Evolutionary conservation across 768 basidiomycete genomes (phyloP).

Genomic region (Macrolepiota albuminosa): DNA sequence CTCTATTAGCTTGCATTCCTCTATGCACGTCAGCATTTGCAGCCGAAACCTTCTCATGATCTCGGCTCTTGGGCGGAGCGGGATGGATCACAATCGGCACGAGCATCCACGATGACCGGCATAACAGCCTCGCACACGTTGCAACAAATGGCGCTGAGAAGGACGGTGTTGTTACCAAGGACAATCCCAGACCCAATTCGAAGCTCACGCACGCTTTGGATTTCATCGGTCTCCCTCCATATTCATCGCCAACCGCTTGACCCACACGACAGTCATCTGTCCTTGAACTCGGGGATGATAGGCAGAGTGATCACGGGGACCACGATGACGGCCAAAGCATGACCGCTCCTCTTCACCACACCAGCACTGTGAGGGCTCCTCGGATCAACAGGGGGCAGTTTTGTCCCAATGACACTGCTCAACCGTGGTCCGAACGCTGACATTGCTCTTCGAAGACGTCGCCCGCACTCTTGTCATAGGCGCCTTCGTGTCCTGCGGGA

Average conservation of each 20-base stretch:
- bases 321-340: constrained; percentile 4
- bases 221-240: no score
- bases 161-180: constrained; percentile 18
- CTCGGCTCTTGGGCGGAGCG: constrained; percentile 2
- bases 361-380: no score
- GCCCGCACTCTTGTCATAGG: no score
- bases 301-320: constrained; percentile 6
- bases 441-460: no score
- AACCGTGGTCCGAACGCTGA: no score
- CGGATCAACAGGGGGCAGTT: no score
- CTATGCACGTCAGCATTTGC: constrained; percentile 39
- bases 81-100: constrained; percentile 5
- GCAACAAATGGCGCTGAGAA: constrained; percentile 13
- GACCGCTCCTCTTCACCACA: neutral
- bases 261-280: constrained; percentile 18
- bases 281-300: constrained; percentile 19
- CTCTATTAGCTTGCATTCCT: constrained; percentile 33
- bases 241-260: constrained; percentile 13
- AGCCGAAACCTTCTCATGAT: constrained; percentile 23
- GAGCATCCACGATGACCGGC: constrained; percentile 23
- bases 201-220: constrained; percentile 63
- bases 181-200: constrained; percentile 62
- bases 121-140: constrained; percentile 25
- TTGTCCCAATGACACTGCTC: no score
- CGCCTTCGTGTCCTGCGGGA: no score